Evolutionary conservation across 1,284 basidiomycete genomes (phyloP), one percentile per base, ranked within the genome.

Genomic region (Microbotryum violaceum): DNA sequence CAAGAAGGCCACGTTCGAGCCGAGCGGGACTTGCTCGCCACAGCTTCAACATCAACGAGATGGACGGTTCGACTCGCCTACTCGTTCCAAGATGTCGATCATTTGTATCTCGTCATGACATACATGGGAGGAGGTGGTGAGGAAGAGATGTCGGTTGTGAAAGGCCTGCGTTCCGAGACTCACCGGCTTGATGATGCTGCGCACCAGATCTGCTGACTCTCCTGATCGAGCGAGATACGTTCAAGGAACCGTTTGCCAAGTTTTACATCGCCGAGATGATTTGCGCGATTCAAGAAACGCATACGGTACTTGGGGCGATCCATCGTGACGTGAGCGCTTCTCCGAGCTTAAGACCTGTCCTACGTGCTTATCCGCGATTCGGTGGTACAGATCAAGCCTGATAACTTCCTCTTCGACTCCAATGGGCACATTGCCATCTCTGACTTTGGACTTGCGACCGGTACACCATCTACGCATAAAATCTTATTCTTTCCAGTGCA

Each of bases 181-280:
- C 8, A 31, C 31, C 31, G 31, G 7, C 2, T 31, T 8, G 31
- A 9, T 31, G 9, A 31, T 31, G 31, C 31, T 31, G 31, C 31
- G 89, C 89, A 59, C 91, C 93, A 61, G 93, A 97, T 79, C 82
- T 97, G 70, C 82, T 98, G 56, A 96, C 96, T 74, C 83, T 97
- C 65, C 81, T 97, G 71, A 96, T 97, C 71, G 89, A 96, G 76
- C 81, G 86, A 64, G 93, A 97, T 75, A 85, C 90, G 48, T 97
- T 97, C 73, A 85, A 90, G 63, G 94, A 97, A 79, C 82, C 86
- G 67, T 93, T 96, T 79, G 89, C 93, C 53, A 82, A 86, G 65
- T 97, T 97, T 79, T 97, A 97, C 78, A 82, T 94, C 58, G 89
- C 92, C 62, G 93, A 97, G 86, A 97, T 97, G 93, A 82, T 97